These are phyloP conservation scores for cucumber (Cucumis sativus) DNA, from an alignment of 306 rosid species.

Conservation along the genomic window Cucumber_9930_V3 NC_026657.2:29412001-29412500, in stretches of 20 bases:
- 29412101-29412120: slow-evolving; percentile 87
- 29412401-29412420: slow-evolving; percentile 20
- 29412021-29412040: slow-evolving; percentile 37
- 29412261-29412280: slow-evolving; percentile 78
- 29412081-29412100: slow-evolving; percentile 78
- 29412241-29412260: slow-evolving; percentile 95
- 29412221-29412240: slow-evolving; percentile 97
- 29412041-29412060: slow-evolving; percentile 57
- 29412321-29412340: slow-evolving; percentile 63
- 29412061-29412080: slow-evolving; percentile 91
- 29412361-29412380: slow-evolving; percentile 29
- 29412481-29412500: slow-evolving; percentile 90
- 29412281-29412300: slow-evolving; percentile 71
- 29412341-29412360: slow-evolving; percentile 55
- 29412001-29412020: slow-evolving; percentile 68
- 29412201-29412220: slow-evolving; percentile 92
- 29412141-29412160: slow-evolving; percentile 92
- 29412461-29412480: slow-evolving; percentile 82
- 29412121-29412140: slow-evolving; percentile 88
- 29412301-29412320: slow-evolving; percentile 37
- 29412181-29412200: slow-evolving; percentile 70
- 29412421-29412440: slow-evolving; percentile 48
- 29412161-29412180: slow-evolving; percentile 76
- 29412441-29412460: slow-evolving; percentile 61
- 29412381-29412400: slow-evolving; percentile 25